These are phyloP conservation scores for Beauveria sp. DNA, from an alignment of 2,329 filamentous ascomycete species.

Conservation along the genomic window DNA sequence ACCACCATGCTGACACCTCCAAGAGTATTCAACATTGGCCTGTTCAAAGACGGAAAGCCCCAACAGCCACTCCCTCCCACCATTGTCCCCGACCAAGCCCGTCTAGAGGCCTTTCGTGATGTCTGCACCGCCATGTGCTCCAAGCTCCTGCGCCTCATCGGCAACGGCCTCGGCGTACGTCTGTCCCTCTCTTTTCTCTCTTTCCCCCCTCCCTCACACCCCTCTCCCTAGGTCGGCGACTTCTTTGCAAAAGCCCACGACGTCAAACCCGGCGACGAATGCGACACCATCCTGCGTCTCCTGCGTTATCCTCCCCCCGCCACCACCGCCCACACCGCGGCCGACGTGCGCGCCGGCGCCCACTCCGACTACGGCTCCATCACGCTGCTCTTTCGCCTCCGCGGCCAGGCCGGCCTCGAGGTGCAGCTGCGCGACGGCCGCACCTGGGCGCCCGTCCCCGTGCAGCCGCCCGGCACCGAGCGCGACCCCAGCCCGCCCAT, in stretches of 20 bases:
- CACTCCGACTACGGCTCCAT: conserved; percentile 79
- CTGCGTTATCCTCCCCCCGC: conserved; percentile 61
- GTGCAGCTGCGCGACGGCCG: conserved; percentile 52
- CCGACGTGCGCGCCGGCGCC: conserved; percentile 78
- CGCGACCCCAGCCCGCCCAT: conserved; percentile 59
- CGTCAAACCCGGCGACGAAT: conserved; percentile 32
- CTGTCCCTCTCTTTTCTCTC: conserved; percentile 7
- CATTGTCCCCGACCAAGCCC: conserved; percentile 50
- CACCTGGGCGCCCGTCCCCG: conserved; percentile 57
- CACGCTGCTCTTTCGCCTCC: conserved; percentile 76
- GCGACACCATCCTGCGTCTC: conserved; percentile 57
- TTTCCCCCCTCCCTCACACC: conserved; percentile 1
- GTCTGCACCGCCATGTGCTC: conserved; percentile 67
- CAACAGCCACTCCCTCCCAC: conserved; percentile 69
- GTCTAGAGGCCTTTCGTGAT: conserved; percentile 59
- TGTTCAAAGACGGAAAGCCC: conserved; percentile 60
- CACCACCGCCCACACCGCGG: conserved; percentile 33
- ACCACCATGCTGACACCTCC: conserved; percentile 25
- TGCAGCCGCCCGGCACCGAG: conserved; percentile 54
- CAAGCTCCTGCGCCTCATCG: conserved; percentile 68
- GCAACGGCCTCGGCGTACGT: conserved; percentile 61
- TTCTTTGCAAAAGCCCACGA: conserved; percentile 50
- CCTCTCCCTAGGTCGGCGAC: conserved; percentile 30
- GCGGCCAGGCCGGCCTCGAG: conserved; percentile 79
- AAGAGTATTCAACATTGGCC: conserved; percentile 82